These are phyloP conservation scores for Sporothrix dimorphospora DNA, from an alignment of 2,329 filamentous ascomycete genomes.

Conservation along the genomic window DNA sequence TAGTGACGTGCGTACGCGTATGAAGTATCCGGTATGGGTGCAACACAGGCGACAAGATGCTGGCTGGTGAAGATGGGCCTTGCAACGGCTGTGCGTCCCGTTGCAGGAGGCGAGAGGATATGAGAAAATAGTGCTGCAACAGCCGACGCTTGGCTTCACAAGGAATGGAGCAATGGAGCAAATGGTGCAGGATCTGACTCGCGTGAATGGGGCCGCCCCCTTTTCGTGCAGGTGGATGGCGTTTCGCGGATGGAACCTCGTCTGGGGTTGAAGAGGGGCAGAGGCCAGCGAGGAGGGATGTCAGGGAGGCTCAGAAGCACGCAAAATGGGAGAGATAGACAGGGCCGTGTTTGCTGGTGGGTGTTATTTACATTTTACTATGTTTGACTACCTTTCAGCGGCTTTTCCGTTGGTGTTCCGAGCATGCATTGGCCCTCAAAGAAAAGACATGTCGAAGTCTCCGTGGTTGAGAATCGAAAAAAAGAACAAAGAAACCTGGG, in stretches of 20 bases:
- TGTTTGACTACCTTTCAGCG: neutral
- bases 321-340: neutral
- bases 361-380: neutral
- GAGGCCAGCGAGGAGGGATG: no score
- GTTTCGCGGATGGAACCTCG: constrained; percentile 1
- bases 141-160: neutral
- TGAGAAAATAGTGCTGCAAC: neutral
- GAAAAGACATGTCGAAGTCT: neutral
- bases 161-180: neutral
- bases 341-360: neutral
- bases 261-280: constrained; percentile 5
- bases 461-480: neutral
- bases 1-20: constrained; percentile 7
- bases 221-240: constrained; percentile 1
- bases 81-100: neutral
- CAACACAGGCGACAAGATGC: neutral
- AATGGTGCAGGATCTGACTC: neutral
- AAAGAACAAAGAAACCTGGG: neutral
- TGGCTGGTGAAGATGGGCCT: neutral
- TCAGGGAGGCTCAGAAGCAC: neutral
- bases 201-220: neutral
- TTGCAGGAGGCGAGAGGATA: neutral
- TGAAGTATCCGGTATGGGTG: neutral
- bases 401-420: neutral
- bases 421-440: no score